Evolutionary conservation across 2,329 filamentous ascomycete species (phyloP).

Genomic region (Corinectria fuckeliana): DNA sequence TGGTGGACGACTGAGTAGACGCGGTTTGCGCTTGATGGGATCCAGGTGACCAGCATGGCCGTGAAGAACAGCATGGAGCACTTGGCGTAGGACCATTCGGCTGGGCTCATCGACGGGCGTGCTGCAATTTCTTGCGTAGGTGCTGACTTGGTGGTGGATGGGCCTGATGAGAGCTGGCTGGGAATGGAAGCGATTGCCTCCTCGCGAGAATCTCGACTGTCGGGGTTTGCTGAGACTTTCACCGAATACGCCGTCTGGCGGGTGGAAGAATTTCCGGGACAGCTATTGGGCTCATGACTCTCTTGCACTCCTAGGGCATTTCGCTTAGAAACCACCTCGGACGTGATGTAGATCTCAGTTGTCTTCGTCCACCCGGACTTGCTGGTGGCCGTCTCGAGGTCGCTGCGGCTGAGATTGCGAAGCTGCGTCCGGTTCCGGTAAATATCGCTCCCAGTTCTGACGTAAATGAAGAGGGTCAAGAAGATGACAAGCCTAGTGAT

Average conservation of each 20-base stretch:
- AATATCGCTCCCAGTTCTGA: constrained; percentile 11
- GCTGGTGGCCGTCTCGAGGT: not conserved
- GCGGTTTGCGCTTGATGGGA: constrained; percentile 75
- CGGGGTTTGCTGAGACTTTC: constrained; percentile 59
- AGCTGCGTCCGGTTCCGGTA: constrained; percentile 10
- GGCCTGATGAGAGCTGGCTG: not conserved
- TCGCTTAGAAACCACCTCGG: not conserved
- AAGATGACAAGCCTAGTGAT: constrained; percentile 9
- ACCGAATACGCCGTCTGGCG: not conserved
- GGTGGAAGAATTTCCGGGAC: not conserved
- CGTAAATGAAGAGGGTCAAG: constrained; percentile 9
- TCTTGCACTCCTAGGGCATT: not conserved
- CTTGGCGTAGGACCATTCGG: constrained; percentile 69
- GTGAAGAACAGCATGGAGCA: constrained; percentile 71
- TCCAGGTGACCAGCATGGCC: constrained; percentile 71
- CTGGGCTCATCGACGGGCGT: constrained; percentile 49
- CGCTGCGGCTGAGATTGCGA: constrained; percentile 4
- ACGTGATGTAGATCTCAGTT: not conserved
- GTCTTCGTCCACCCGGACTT: constrained; percentile 4
- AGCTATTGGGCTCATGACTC: not conserved
- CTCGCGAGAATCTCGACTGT: constrained; percentile 48
- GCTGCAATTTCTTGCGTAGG: not conserved
- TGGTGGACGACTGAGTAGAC: constrained; percentile 68
- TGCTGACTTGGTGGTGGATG: not conserved
- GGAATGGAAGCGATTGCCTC: not conserved